Percentiles rank a stretch among this genome's conserved stretches.
phyloP scores from a whole-genome alignment of 805 yeast genomes.

The Nakazawaea laoshanensis region DNA sequence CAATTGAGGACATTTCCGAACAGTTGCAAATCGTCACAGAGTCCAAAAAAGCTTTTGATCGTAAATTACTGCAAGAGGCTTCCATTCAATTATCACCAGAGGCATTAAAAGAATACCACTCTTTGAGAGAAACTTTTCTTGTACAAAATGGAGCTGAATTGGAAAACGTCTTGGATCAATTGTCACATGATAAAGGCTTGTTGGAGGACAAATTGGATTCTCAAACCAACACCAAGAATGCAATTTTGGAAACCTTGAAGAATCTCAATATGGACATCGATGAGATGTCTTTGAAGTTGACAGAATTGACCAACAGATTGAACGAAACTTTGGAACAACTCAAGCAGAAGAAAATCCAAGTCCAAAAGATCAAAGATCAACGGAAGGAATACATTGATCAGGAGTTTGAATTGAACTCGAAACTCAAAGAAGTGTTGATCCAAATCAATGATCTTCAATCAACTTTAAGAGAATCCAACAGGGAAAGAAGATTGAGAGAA shows the following conservation, averaged over 20 bases:
- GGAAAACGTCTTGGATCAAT: constrained; percentile 35
- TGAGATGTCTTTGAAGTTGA: constrained; percentile 20
- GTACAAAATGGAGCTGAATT: constrained; percentile 49
- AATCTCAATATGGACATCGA: constrained; percentile 23
- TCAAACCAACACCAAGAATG: constrained; percentile 25
- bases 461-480: constrained; percentile 63
- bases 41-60: constrained; percentile 30
- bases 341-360: constrained; percentile 16
- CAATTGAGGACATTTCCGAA: constrained; percentile 29
- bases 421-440: constrained; percentile 49
- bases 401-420: constrained; percentile 56
- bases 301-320: constrained; percentile 17
- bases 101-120: constrained; percentile 49
- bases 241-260: constrained; percentile 25
- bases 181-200: constrained; percentile 36
- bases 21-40: constrained; percentile 39
- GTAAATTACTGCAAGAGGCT: constrained; percentile 21
- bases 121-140: constrained; percentile 47
- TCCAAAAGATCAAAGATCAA: constrained; percentile 21
- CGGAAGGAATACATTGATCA: constrained; percentile 30
- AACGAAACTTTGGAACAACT: constrained; percentile 24
- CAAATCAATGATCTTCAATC: constrained; percentile 70
- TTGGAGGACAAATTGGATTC: constrained; percentile 26
- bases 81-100: constrained; percentile 31
- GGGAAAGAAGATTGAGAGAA: constrained; percentile 65